Evolutionary conservation across 805 yeast genomes (phyloP).

Genomic region (Wickerhamomyces chambardii): DNA sequence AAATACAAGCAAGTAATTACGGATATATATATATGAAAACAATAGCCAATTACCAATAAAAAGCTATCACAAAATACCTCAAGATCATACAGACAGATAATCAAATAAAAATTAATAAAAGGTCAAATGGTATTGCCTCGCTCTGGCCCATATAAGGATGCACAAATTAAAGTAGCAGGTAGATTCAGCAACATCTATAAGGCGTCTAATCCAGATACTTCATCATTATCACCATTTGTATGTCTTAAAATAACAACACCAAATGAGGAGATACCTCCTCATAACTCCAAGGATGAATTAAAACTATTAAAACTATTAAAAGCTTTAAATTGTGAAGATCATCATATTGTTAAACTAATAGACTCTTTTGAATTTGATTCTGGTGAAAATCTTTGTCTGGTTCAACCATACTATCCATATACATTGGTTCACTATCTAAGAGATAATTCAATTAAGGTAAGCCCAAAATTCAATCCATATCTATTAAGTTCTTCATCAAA

Average conservation of each 20-base stretch:
- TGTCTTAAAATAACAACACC: slow-evolving; percentile 42
- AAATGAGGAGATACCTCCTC: slow-evolving; percentile 46
- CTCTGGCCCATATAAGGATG: neutral
- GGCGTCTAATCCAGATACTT: slow-evolving; percentile 9
- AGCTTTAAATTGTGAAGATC: slow-evolving; percentile 5
- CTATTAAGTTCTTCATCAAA: slow-evolving; percentile 11
- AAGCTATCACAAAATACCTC: too few species aligned
- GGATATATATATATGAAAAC: too few species aligned
- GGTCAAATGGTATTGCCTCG: neutral
- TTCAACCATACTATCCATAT: slow-evolving; percentile 28
- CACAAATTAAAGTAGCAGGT: slow-evolving; percentile 28
- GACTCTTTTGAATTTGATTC: slow-evolving; percentile 15
- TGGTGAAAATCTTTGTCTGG: slow-evolving; percentile 29
- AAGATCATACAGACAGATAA: too few species aligned
- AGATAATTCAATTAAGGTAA: slow-evolving; percentile 9
- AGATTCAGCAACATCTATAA: slow-evolving; percentile 31
- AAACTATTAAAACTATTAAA: slow-evolving; percentile 21
- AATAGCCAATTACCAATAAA: too few species aligned
- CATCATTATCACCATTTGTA: slow-evolving; percentile 9
- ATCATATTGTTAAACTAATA: slow-evolving; percentile 13
- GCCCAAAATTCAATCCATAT: slow-evolving; percentile 27
- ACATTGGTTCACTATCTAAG: slow-evolving; percentile 26
- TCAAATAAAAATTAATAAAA: too few species aligned
- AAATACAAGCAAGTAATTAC: too few species aligned
- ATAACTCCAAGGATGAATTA: slow-evolving; percentile 37